Conservation (phyloP, 495 filamentous ascomycete species). For the Cercophora samala region DNA sequence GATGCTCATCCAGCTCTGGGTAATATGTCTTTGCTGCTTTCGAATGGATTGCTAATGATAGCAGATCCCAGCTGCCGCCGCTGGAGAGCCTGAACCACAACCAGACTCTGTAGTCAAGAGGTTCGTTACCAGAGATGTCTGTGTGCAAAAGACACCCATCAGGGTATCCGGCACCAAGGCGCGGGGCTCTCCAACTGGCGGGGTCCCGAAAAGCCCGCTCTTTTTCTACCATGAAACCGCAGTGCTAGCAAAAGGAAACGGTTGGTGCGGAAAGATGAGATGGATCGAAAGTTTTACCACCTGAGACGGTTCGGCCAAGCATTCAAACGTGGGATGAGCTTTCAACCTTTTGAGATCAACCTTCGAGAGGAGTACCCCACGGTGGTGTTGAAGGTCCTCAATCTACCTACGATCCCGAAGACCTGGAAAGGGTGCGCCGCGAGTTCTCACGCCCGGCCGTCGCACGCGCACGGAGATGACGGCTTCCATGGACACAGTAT, state of each 20-base stretch:
- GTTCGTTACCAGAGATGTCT: slow-evolving; percentile 4
- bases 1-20: not conserved
- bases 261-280: not conserved
- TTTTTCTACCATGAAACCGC: not conserved
- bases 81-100: not conserved
- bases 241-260: not conserved
- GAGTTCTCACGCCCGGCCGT: not conserved
- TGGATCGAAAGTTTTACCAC: not conserved
- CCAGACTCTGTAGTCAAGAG: not conserved
- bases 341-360: too few relatives aligned
- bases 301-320: too few relatives aligned
- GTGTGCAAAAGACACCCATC: slow-evolving; percentile 1
- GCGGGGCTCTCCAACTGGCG: slow-evolving; percentile 17
- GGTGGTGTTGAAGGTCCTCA: not conserved
- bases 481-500: slow-evolving; percentile 3
- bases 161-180: slow-evolving; percentile 12
- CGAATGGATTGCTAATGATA: not conserved
- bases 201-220: not conserved
- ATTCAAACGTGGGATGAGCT: too few relatives aligned
- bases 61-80: not conserved
- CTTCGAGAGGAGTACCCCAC: not conserved
- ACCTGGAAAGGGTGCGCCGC: slow-evolving; percentile 10
- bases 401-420: slow-evolving; percentile 1
- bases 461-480: not conserved
- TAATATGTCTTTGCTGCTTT: not conserved